These are phyloP conservation scores for Carex littledalei DNA, from an alignment of 176 grass and related monocot genomes.

Conservation along the genomic window DNA sequence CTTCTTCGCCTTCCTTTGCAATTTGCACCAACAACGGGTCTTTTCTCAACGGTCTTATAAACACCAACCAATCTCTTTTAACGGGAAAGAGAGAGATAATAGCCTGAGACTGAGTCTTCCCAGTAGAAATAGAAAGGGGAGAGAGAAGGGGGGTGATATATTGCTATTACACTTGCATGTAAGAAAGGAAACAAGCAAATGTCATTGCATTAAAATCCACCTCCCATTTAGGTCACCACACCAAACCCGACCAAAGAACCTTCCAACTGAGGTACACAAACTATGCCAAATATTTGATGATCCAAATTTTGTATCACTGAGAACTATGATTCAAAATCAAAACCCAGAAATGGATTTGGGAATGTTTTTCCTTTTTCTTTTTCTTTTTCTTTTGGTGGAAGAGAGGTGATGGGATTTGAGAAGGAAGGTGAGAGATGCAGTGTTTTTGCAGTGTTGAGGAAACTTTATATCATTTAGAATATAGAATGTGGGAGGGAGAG, in stretches of 20 bases:
- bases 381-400: not conserved
- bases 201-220: constrained; percentile 26
- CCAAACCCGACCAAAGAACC: not conserved
- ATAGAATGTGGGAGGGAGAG: constrained; percentile 10
- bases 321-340: not conserved
- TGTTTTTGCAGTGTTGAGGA: not conserved
- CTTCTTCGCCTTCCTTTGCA: not conserved
- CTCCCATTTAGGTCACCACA: constrained; percentile 17
- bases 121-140: constrained; percentile 15
- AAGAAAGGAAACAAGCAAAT: constrained; percentile 21
- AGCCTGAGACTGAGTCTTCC: not conserved
- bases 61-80: constrained; percentile 2
- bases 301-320: not conserved
- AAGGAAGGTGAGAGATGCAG: constrained; percentile 16
- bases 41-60: not conserved
- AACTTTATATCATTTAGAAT: constrained; percentile 4
- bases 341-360: not conserved
- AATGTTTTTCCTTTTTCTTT: not conserved
- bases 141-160: not conserved
- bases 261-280: not conserved
- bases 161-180: not conserved
- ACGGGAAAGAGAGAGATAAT: constrained; percentile 19
- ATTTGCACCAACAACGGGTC: not conserved
- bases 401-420: not conserved
- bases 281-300: not conserved